These are phyloP conservation scores for Lachnellula suecica DNA, from an alignment of 2,329 filamentous ascomycete genomes.

Conservation along the genomic window DNA sequence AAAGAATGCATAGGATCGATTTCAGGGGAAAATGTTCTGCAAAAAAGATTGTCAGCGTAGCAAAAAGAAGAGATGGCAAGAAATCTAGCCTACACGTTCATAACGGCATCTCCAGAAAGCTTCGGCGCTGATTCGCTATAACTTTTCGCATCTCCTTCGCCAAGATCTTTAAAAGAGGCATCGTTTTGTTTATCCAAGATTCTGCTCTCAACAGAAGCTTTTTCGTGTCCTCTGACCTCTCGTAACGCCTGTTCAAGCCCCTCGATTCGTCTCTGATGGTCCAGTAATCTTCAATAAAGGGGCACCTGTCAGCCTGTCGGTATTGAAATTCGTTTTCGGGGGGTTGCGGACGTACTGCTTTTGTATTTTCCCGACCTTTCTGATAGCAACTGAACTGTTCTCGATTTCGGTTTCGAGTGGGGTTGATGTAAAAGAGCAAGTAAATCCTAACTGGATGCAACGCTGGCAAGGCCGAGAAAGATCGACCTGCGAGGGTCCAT, in stretches of 20 bases:
- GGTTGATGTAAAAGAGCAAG: slow-evolving; percentile 7
- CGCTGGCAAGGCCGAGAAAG: slow-evolving; percentile 1
- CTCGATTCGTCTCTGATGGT: slow-evolving; percentile 3
- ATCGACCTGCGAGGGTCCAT: slow-evolving; percentile 1
- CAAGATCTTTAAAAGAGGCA: too few species aligned
- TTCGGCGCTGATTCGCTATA: not conserved
- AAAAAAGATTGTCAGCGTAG: too few species aligned
- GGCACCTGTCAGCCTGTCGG: too few species aligned
- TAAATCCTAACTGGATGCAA: slow-evolving; percentile 5
- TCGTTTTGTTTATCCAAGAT: too few species aligned
- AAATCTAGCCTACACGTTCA: too few species aligned
- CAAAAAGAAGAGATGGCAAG: too few species aligned
- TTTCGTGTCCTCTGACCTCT: too few species aligned
- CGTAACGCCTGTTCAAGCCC: not conserved
- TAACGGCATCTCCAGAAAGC: slow-evolving; percentile 4
- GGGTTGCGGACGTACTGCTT: too few species aligned
- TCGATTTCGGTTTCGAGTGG: slow-evolving; percentile 1
- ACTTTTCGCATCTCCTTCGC: too few species aligned
- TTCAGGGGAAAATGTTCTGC: slow-evolving; percentile 3
- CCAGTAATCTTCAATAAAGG: not conserved
- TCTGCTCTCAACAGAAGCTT: too few species aligned
- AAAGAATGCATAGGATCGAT: not conserved
- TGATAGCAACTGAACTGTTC: not conserved
- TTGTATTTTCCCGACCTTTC: slow-evolving; percentile 6
- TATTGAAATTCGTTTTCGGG: too few species aligned